These are phyloP conservation scores for Pyracantha coccinea DNA, from an alignment of 331 rosid genomes.

Conservation along the genomic window DNA sequence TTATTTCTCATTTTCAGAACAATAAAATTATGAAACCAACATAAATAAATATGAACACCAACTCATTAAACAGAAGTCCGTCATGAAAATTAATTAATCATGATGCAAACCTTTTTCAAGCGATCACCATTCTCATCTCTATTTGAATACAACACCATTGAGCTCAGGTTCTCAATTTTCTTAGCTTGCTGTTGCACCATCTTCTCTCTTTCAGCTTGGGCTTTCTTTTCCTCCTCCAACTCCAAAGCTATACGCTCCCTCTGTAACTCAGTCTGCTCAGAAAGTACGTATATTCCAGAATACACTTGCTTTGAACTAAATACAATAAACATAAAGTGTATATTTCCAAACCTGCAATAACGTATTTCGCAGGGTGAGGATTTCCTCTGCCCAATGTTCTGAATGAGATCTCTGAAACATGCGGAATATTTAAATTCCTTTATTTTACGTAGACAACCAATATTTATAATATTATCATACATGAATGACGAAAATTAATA, in stretches of 20 bases:
- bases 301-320: slow-evolving; percentile 7
- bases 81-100: not conserved
- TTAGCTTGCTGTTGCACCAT: slow-evolving; percentile 77
- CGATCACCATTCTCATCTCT: slow-evolving; percentile 67
- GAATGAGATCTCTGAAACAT: slow-evolving; percentile 81
- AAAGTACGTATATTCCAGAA: slow-evolving; percentile 20
- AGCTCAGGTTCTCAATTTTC: slow-evolving; percentile 81
- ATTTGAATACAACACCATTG: slow-evolving; percentile 82
- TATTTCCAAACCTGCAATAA: slow-evolving; percentile 55
- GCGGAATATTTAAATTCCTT: slow-evolving; percentile 2
- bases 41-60: not conserved
- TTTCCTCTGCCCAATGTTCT: slow-evolving; percentile 73
- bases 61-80: not conserved
- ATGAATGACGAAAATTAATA: not conserved
- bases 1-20: not conserved
- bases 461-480: not conserved
- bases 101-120: slow-evolving; percentile 55
- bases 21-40: not conserved
- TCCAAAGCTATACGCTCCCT: slow-evolving; percentile 96
- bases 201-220: slow-evolving; percentile 76
- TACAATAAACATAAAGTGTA: slow-evolving; percentile 8
- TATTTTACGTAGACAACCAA: slow-evolving; percentile 4
- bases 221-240: slow-evolving; percentile 87
- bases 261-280: slow-evolving; percentile 71
- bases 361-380: slow-evolving; percentile 81